phyloP scores from a whole-genome alignment of 441 rosid genomes.

The Erysimum cheiri region DNA sequence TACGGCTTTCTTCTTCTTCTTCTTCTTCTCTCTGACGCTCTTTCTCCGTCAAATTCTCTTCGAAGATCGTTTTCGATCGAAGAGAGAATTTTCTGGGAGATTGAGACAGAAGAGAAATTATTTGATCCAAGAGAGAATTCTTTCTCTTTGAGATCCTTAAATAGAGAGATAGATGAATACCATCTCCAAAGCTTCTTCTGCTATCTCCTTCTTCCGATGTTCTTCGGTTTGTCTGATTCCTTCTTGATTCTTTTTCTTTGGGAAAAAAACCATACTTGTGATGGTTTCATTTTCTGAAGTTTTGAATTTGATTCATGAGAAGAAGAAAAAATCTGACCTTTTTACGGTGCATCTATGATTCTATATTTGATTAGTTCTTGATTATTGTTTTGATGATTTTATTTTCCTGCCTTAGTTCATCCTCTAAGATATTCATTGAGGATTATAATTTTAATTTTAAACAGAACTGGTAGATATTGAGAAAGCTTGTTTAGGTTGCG shows the following conservation, averaged over 20 bases:
- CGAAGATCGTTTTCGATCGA: slow-evolving; percentile 22
- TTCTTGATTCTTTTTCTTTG: background rate
- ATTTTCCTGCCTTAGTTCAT: background rate
- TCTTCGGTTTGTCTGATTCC: slow-evolving; percentile 54
- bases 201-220: slow-evolving; percentile 78
- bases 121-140: background rate
- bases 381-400: slow-evolving; percentile 4
- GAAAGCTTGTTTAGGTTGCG: background rate
- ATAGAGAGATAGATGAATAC: slow-evolving; percentile 54
- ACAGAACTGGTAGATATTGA: slow-evolving; percentile 10
- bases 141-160: slow-evolving; percentile 6
- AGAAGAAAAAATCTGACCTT: background rate
- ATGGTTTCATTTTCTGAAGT: slow-evolving; percentile 6
- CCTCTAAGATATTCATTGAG: background rate
- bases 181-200: slow-evolving; percentile 75
- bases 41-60: slow-evolving; percentile 29
- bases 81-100: slow-evolving; percentile 21
- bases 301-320: background rate
- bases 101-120: background rate
- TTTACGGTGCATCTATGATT: background rate
- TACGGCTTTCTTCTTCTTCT: background rate
- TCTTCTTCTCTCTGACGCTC: slow-evolving; percentile 23
- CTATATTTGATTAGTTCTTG: background rate
- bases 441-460: background rate
- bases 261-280: background rate